Evolutionary conservation across 352 stramenopile genomes (phyloP).

Genomic region (Phytophthora hibernalis): DNA sequence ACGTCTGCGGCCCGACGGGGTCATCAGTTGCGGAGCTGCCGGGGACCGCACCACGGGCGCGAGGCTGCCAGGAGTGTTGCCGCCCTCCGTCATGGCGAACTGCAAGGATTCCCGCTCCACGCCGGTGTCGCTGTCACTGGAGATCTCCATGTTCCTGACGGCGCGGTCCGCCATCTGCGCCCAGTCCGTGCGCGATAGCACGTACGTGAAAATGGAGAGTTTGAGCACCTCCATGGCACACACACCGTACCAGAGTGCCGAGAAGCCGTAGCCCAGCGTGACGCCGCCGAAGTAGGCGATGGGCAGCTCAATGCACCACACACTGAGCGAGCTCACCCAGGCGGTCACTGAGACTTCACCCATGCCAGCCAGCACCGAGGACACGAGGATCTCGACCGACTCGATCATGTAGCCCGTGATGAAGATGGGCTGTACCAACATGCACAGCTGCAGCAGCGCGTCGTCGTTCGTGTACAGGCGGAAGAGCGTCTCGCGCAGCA

Average conservation of each 20-base stretch:
- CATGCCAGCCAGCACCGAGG: slow-evolving; percentile 59
- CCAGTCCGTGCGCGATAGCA: slow-evolving; percentile 50
- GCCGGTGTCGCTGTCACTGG: slow-evolving; percentile 43
- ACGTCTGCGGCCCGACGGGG: slow-evolving; percentile 52
- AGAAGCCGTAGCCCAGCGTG: slow-evolving; percentile 54
- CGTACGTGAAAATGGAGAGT: slow-evolving; percentile 47
- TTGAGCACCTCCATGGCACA: slow-evolving; percentile 59
- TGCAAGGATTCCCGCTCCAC: slow-evolving; percentile 50
- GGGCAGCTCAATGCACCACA: slow-evolving; percentile 66
- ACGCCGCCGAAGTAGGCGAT: slow-evolving; percentile 63
- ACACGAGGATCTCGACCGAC: slow-evolving; percentile 62
- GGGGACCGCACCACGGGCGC: slow-evolving; percentile 57
- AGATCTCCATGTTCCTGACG: slow-evolving; percentile 50
- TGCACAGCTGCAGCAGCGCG: slow-evolving; percentile 54
- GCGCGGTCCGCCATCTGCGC: slow-evolving; percentile 48
- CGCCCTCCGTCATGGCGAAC: slow-evolving; percentile 53
- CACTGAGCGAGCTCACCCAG: slow-evolving; percentile 60
- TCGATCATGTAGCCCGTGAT: slow-evolving; percentile 65
- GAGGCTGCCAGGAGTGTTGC: slow-evolving; percentile 60
- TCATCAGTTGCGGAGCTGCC: slow-evolving; percentile 56
- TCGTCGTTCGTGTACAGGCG: slow-evolving; percentile 68
- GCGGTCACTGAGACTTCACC: slow-evolving; percentile 58
- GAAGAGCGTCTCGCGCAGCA: slow-evolving; percentile 57
- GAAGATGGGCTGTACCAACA: slow-evolving; percentile 65
- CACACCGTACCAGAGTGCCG: slow-evolving; percentile 57